Percentiles rank a stretch among this genome's conserved stretches.
Evolutionary conservation across 2,329 filamentous ascomycete genomes (phyloP).

Genomic region (Exophiala oligosperma): DNA sequence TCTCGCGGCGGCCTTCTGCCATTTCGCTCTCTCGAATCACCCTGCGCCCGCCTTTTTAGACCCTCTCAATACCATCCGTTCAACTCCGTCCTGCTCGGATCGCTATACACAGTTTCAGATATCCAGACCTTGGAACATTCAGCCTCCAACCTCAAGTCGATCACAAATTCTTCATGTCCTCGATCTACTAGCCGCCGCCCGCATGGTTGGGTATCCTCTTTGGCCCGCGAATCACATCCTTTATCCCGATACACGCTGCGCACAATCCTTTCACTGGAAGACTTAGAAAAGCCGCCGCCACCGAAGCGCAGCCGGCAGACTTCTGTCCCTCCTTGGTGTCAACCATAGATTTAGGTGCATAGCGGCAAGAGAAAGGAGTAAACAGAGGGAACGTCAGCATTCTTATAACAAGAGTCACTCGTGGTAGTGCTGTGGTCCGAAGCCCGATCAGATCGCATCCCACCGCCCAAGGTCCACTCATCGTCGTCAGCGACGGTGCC

Average conservation of each 20-base stretch:
- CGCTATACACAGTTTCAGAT: no score
- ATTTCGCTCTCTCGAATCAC: conserved; percentile 1
- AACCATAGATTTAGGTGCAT: not conserved
- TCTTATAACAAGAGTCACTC: not conserved
- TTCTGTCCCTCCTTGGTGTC: not conserved
- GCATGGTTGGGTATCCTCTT: conserved; percentile 18
- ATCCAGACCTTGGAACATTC: not conserved
- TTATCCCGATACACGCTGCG: conserved; percentile 16
- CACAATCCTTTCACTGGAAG: conserved; percentile 6
- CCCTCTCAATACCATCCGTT: not conserved
- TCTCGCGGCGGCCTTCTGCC: not conserved
- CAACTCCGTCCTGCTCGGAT: not conserved
- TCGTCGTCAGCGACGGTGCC: not conserved
- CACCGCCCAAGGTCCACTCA: not conserved
- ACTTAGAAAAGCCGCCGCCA: not conserved
- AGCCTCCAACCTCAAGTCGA: not conserved
- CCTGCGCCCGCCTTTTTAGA: not conserved
- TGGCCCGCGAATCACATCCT: conserved; percentile 19
- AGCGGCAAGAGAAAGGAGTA: not conserved
- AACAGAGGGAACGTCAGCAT: not conserved
- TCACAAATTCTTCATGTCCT: conserved; percentile 8
- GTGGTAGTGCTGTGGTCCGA: not conserved
- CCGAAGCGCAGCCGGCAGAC: not conserved
- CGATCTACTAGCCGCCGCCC: conserved; percentile 15
- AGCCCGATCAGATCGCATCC: conserved; percentile 1